Percentiles rank a stretch among this genome's conserved stretches.
Evolutionary conservation across 805 yeast genomes (phyloP).

Genomic region (Yarrowia alimentaria): DNA sequence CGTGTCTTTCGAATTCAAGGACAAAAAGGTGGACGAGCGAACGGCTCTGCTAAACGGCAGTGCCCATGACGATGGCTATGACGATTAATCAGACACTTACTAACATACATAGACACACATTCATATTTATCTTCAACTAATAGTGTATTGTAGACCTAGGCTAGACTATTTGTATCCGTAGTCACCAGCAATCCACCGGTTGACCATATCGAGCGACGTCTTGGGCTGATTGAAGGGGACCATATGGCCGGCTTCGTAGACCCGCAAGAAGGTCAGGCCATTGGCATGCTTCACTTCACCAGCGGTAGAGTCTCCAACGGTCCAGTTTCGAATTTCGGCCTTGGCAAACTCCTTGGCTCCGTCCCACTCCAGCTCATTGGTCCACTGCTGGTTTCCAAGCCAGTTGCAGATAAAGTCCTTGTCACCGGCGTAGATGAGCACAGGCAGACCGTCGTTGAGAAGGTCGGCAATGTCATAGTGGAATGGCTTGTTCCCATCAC

Average conservation of each 20-base stretch:
- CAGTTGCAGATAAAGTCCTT: conserved; percentile 95
- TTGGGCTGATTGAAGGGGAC: conserved; percentile 92
- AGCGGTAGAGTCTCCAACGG: conserved; percentile 43
- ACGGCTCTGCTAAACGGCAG: neutral
- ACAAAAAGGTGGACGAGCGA: conserved; percentile 12
- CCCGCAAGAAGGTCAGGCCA: conserved; percentile 74
- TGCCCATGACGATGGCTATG: too few relatives aligned
- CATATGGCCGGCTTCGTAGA: conserved; percentile 94
- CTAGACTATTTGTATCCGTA: neutral
- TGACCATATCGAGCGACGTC: conserved; percentile 73
- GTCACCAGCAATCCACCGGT: conserved; percentile 68
- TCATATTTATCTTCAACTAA: too few relatives aligned
- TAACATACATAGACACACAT: too few relatives aligned
- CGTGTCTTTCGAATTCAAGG: conserved; percentile 3
- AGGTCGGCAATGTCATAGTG: conserved; percentile 67
- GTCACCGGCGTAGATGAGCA: conserved; percentile 90
- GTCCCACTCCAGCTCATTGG: conserved; percentile 68
- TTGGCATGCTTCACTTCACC: conserved; percentile 78
- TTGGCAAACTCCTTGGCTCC: conserved; percentile 53
- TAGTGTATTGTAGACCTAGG: neutral
- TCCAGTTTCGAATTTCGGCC: conserved; percentile 41
- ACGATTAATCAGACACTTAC: too few relatives aligned
- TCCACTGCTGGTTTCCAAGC: conserved; percentile 91
- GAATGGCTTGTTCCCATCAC: conserved; percentile 92
- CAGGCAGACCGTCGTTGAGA: conserved; percentile 72